Base-by-base conservation (phyloP, 805 yeast genomes). In the Kluyveromyces siamensis region DNA sequence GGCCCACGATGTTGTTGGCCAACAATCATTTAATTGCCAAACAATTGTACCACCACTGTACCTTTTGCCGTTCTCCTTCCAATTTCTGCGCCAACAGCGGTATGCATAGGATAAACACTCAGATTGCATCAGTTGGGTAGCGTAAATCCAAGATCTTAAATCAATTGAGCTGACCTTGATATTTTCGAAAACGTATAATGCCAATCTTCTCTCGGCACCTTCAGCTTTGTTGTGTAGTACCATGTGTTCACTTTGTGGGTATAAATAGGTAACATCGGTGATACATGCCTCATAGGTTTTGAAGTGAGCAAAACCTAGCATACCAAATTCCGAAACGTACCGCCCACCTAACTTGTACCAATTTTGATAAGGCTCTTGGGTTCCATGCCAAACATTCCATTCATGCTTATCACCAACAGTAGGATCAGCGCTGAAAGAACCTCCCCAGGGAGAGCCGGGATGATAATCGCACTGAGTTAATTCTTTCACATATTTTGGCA, bases 341-440 rank as follows among this genome's bases (percentile, higher is more conserved):
- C 80, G 53, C 2, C 80, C 81, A 6, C 68, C 72, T 2, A 76
- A 57, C 44, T 65, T 62, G 40, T 60, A 59, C 79, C 79, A 74
- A 54, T 74, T 62, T 51, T 76, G 81, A 53, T 76, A 76, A 50
- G 66, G 69, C 47, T 71, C 72, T 55, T 74, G 76, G 19, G 65
- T 57, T 1, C 80, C 81, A 52, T 76, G 81, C 80, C 80, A 76
- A 8, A 76, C 77, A 52, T 75, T 74, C 81, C 81, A 76, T 50
- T 75, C 79, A 52, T 76, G 81, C 5, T 73, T 62, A 54, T 76
- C 81, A 2, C 81, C 81, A 17, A 66, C 59, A 1, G 72, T 68
- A 5, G 65, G 60, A 50, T 72, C 76, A 8, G 60, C 50, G 10
- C 73, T 56, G 6, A 50, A 49, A 8, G 54, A 52, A 5, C 77